Evolutionary conservation across 257 asterid species (phyloP).

Genomic region (Ajuga chamaepitys): DNA sequence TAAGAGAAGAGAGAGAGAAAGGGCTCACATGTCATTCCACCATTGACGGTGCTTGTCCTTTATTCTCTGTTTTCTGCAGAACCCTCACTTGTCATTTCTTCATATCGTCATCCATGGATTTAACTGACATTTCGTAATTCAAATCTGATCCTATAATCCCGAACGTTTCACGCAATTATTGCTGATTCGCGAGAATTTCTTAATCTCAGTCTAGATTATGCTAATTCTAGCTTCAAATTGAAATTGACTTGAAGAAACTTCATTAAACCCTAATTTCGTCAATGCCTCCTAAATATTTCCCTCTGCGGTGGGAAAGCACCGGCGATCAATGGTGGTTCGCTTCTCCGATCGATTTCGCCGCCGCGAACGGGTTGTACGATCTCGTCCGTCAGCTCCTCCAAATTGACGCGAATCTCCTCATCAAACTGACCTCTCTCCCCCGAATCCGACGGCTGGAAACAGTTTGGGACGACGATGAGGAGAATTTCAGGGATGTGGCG

Average conservation of each 20-base stretch:
- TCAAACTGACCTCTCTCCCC: slow-evolving; percentile 72
- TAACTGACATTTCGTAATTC: slow-evolving; percentile 5
- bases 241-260: no score
- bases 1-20: neutral
- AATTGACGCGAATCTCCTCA: slow-evolving; percentile 62
- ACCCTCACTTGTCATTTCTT: neutral
- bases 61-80: neutral
- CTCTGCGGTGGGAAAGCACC: slow-evolving; percentile 81
- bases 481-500: slow-evolving; percentile 43
- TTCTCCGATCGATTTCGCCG: slow-evolving; percentile 91
- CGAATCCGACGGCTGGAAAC: slow-evolving; percentile 78
- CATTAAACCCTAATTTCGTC: neutral
- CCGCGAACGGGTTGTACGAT: slow-evolving; percentile 90
- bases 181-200: neutral
- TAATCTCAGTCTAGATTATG: neutral
- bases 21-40: neutral
- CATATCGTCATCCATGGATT: neutral
- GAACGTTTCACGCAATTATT: slow-evolving; percentile 8
- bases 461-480: slow-evolving; percentile 70
- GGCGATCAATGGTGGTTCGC: slow-evolving; percentile 99
- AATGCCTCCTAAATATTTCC: slow-evolving; percentile 49
- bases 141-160: slow-evolving; percentile 16
- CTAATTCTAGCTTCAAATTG: no score
- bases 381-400: slow-evolving; percentile 64
- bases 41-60: slow-evolving; percentile 2